phyloP scores from a whole-genome alignment of 371 early-diverging fungal genomes.

The Sporodiniella umbellata region DNA sequence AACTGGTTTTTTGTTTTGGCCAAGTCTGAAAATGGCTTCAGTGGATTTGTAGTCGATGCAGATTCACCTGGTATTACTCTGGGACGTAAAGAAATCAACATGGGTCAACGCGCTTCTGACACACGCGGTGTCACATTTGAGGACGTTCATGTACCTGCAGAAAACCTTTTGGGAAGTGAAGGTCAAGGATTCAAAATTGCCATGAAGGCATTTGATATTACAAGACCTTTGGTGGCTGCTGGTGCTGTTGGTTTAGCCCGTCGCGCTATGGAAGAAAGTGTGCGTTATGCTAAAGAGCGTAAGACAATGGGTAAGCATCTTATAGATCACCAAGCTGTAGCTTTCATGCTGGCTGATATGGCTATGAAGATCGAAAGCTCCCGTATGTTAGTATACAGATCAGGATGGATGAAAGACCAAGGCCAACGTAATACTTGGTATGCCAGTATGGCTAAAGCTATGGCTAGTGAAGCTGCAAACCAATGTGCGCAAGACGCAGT shows the following conservation, averaged over 20 bases:
- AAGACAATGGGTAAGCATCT: slow-evolving; percentile 96
- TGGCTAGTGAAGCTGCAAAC: slow-evolving; percentile 94
- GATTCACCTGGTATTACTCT: slow-evolving; percentile 85
- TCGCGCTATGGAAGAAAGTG: slow-evolving; percentile 93
- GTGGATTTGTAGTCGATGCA: slow-evolving; percentile 95
- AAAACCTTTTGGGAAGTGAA: slow-evolving; percentile 71
- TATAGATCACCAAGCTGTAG: slow-evolving; percentile 88
- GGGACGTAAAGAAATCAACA: slow-evolving; percentile 96
- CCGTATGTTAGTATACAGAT: slow-evolving; percentile 80
- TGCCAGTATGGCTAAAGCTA: slow-evolving; percentile 92
- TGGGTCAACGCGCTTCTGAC: slow-evolving; percentile 94
- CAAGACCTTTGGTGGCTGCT: slow-evolving; percentile 89
- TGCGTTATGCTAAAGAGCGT: slow-evolving; percentile 86
- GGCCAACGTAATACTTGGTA: slow-evolving; percentile 89
- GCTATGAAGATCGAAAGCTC: slow-evolving; percentile 87
- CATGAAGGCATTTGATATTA: slow-evolving; percentile 97
- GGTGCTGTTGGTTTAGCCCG: slow-evolving; percentile 92
- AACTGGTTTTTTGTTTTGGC: slow-evolving; percentile 99
- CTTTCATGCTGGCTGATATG: slow-evolving; percentile 97
- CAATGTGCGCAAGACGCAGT: slow-evolving; percentile 94
- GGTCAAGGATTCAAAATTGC: slow-evolving; percentile 95
- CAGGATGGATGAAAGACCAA: slow-evolving; percentile 86
- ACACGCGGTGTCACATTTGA: slow-evolving; percentile 95
- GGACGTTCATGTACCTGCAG: slow-evolving; percentile 90
- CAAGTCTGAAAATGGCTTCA: slow-evolving; percentile 92